Base-by-base conservation (phyloP, 768 basidiomycete genomes). In the Suillus sp. region DNA sequence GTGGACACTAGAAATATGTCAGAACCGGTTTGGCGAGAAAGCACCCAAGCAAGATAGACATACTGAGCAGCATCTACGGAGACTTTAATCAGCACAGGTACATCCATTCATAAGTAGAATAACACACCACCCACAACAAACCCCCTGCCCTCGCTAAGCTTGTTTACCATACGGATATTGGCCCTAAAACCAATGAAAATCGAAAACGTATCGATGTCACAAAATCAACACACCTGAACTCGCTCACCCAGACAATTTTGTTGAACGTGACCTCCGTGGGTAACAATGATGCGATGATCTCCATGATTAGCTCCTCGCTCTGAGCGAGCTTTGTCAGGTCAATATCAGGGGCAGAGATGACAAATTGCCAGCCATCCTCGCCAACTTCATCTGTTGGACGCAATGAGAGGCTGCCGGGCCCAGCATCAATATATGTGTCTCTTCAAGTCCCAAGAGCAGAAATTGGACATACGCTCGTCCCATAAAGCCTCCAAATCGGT, bases 401-500 rank as follows among this genome's bases (percentile, higher is more conserved):
- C 42, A 68, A 50, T 22, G 48, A 20, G 14, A 68, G 22, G 4
- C 65, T 66, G 35, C 7, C 32, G 32, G 32, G 32, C 22, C 55
- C 40, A 4, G 51, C 13, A 13, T 61, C 16, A 56, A 47, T 61
- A 42, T 42, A 42, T 9, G 48, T 18, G 6, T 20, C 20, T 54
- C 32, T 54, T 35, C 35, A 59, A 58, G 5, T 11, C 45, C 22
- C n/a, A 7, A 48, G 11, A 22, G 4, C 40, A 59, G 14, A n/a
- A 59, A 34, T 1, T 34, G 32, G 32, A 43, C 35, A 42, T 60
- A 45, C 37, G 7, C 32, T 35, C 9, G 10, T 20, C 14, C 16
- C 14, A 6, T 14, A 22, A 11, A 67, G 48, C 79, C 76, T 1
- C 82, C 81, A 80, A 81, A 82, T 69, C 79, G 79, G 64, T 82